Percentiles rank a stretch among this genome's conserved stretches.
phyloP scores from a whole-genome alignment of 2,329 filamentous ascomycete genomes.

The Calycina marina region DNA sequence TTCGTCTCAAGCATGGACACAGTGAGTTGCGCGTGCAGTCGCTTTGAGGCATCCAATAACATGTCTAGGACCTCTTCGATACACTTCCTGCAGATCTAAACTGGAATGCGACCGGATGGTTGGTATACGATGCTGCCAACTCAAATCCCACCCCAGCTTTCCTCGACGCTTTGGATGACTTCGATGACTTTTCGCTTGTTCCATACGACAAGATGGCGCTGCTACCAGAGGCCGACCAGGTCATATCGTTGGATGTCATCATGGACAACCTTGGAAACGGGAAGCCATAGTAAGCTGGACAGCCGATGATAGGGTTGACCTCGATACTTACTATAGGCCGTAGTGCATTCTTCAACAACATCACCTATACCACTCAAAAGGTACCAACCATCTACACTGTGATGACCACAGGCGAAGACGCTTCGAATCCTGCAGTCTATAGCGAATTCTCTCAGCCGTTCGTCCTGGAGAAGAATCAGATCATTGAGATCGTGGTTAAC shows the following conservation, averaged over 20 bases:
- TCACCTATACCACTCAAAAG: conserved; percentile 48
- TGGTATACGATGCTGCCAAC: conserved; percentile 38
- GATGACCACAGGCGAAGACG: conserved; percentile 36
- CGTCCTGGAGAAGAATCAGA: conserved; percentile 50
- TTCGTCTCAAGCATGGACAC: conserved; percentile 57
- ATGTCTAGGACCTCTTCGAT: conserved; percentile 43
- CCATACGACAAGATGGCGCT: conserved; percentile 51
- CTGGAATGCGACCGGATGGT: conserved; percentile 51
- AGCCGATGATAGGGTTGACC: neutral
- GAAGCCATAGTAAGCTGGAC: conserved; percentile 41
- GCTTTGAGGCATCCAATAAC: conserved; percentile 10
- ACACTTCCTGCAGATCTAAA: conserved; percentile 50
- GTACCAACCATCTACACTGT: conserved; percentile 55
- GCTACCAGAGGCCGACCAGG: conserved; percentile 45
- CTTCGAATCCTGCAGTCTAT: conserved; percentile 46
- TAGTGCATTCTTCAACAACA: conserved; percentile 44
- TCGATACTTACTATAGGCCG: conserved; percentile 1
- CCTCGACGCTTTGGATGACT: conserved; percentile 47
- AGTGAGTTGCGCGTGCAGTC: conserved; percentile 9
- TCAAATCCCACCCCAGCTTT: conserved; percentile 34
- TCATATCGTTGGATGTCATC: conserved; percentile 45
- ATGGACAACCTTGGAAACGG: conserved; percentile 58
- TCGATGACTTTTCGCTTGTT: conserved; percentile 60
- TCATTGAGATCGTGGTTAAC: conserved; percentile 65
- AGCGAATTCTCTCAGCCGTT: conserved; percentile 51